Evolutionary conservation across 2,329 filamentous ascomycete species (phyloP), one percentile per base, ranked within the genome.

Genomic region (Paecilomyces fulvus): DNA sequence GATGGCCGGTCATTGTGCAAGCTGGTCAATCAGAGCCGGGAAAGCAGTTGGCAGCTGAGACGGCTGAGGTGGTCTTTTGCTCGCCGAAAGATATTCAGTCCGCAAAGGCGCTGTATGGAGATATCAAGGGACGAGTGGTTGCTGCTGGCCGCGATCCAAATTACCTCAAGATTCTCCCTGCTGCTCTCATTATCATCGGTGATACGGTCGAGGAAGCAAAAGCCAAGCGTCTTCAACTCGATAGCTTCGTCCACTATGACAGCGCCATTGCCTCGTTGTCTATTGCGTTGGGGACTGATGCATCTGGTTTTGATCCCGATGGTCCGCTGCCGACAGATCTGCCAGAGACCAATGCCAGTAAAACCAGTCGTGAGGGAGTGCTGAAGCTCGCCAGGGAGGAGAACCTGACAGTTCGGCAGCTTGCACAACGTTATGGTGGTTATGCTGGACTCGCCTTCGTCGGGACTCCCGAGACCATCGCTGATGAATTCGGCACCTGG

Each of bases 1-100:
- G 80, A 0, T 81, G 79, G 78, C 80, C 80, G 0, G 79, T 82
- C 0, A 81, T 82, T 57, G 77, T 81, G 1, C 79, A 82, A 56
- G 80, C 79, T 2, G 79, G 80, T 0, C 78, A 81, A 61, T 80
- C 77, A 0, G 79, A 81, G 54, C 78, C 79, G 0, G 80, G 79
- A 0, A 67, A 72, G 28, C 78, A 81, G 58, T 66, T 82, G 2
- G 79, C 79, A 0, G 79, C 75, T 0, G 79, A 81, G 67, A 81
- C 79, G 10, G 79, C 79, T 0, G 80, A 82, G 56, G 75, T 73
- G 1, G 78, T 82, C 0, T 82, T 80, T 59, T 81, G 79, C 61
- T 76, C 77, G 25, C 78, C 78, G 1, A 67, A 68, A 23, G 74
- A 79, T 58, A 64, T 82, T 2, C 70, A 74, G 7, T 61, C 69